Conservation (phyloP, 768 basidiomycete species). For the Naematelia aurantialba region DNA sequence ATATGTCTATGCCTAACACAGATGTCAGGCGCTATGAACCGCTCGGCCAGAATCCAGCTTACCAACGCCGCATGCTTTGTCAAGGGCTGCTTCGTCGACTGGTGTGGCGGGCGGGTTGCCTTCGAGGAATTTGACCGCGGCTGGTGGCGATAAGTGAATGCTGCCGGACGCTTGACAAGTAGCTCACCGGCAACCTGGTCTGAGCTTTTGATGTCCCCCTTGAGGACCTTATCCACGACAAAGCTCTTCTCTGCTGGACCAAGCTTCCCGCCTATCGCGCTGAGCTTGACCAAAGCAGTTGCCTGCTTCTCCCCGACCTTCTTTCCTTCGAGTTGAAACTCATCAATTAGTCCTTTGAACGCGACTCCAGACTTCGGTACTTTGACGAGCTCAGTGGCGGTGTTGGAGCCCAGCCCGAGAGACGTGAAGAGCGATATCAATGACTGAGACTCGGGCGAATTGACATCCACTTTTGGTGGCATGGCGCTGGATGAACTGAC, state of each 20-base stretch:
- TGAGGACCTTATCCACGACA: conserved; percentile 65
- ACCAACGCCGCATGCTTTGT: conserved; percentile 84
- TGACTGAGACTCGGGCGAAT: conserved; percentile 51
- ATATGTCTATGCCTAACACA: conserved; percentile 69
- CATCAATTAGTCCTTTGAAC: conserved; percentile 66
- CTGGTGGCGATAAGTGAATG: conserved; percentile 50
- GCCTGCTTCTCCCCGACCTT: conserved; percentile 73
- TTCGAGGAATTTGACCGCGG: conserved; percentile 72
- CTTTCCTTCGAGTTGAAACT: conserved; percentile 55
- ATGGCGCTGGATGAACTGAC: conserved; percentile 19
- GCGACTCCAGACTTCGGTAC: conserved; percentile 69
- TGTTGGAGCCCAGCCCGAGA: conserved; percentile 69
- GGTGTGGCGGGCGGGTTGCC: conserved; percentile 55
- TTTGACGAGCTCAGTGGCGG: conserved; percentile 78
- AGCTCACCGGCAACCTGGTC: conserved; percentile 85
- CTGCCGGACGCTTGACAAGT: not conserved
- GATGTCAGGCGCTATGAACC: not conserved
- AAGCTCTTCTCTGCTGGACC: conserved; percentile 60
- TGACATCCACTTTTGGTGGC: conserved; percentile 53
- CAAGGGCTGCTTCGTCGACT: conserved; percentile 66
- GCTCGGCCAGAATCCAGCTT: conserved; percentile 44
- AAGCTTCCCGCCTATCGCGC: conserved; percentile 62
- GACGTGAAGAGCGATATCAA: conserved; percentile 64
- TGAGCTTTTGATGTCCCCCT: conserved; percentile 66
- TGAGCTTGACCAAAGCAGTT: conserved; percentile 64